Evolutionary conservation across 1,284 basidiomycete genomes (phyloP).

Genomic region (Chalciporus sp.): DNA sequence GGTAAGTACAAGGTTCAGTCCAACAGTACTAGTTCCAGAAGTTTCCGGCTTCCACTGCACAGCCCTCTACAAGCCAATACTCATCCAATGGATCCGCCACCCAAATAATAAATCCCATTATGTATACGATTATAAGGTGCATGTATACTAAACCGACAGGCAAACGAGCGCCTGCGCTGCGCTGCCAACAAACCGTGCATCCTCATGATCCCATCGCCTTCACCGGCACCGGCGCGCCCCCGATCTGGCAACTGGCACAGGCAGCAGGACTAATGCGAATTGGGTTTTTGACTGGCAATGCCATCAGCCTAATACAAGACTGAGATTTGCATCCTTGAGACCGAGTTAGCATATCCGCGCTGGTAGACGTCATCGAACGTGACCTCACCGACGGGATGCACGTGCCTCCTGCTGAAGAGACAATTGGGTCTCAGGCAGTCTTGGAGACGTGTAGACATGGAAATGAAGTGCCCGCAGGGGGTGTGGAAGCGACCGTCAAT

Average conservation of each 20-base stretch:
- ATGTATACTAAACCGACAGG: slow-evolving; percentile 13
- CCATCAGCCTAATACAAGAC: slow-evolving; percentile 68
- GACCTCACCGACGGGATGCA: slow-evolving; percentile 55
- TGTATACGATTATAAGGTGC: slow-evolving; percentile 27
- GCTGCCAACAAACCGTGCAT: slow-evolving; percentile 7
- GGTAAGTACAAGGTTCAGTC: no score
- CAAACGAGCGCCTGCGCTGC: slow-evolving; percentile 26
- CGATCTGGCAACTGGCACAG: slow-evolving; percentile 56
- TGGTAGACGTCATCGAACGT: background rate
- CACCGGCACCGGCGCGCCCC: slow-evolving; percentile 16
- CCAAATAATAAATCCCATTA: slow-evolving; percentile 22
- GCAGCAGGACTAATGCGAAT: slow-evolving; percentile 66
- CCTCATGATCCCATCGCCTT: slow-evolving; percentile 24
- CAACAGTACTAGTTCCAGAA: no score
- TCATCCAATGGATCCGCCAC: background rate
- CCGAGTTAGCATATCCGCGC: slow-evolving; percentile 19
- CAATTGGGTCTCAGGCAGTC: slow-evolving; percentile 69
- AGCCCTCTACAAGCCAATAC: background rate
- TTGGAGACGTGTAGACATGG: slow-evolving; percentile 68
- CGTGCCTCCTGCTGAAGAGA: slow-evolving; percentile 70
- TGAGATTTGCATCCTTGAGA: slow-evolving; percentile 59
- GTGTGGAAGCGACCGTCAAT: slow-evolving; percentile 78
- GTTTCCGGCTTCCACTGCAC: background rate
- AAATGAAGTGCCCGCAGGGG: slow-evolving; percentile 72
- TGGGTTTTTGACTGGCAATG: slow-evolving; percentile 68